Conservation (phyloP, 208 protist species). For the Crithidia acanthocephali region DNA sequence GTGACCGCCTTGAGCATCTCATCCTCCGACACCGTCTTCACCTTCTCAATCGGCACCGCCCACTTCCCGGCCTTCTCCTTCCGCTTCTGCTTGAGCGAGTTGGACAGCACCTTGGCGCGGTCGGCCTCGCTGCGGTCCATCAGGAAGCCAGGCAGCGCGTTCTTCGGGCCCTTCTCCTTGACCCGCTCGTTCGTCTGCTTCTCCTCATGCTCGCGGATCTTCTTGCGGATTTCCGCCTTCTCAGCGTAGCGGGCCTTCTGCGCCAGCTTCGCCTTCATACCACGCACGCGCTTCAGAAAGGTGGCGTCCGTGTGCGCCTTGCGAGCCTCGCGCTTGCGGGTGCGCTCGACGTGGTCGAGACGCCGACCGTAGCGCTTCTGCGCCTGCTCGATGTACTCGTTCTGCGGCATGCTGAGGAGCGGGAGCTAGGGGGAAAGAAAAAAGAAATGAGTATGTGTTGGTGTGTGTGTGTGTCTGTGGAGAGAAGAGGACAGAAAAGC, state of each 20-base stretch:
- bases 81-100: conserved; percentile 99
- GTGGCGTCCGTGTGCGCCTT: conserved; percentile 95
- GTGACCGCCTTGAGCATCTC: conserved; percentile 99
- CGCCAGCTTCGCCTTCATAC: conserved; percentile 99
- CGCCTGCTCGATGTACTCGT: conserved; percentile 99
- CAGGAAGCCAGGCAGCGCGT: conserved; percentile 99
- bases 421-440: neutral
- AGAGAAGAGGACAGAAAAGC: neutral
- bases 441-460: neutral
- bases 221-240: conserved; percentile 99
- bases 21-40: conserved; percentile 98
- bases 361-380: conserved; percentile 98
- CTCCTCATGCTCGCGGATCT: conserved; percentile 98
- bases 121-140: conserved; percentile 98
- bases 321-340: conserved; percentile 98
- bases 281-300: conserved; percentile 95
- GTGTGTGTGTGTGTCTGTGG: neutral
- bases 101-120: conserved; percentile 98
- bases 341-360: conserved; percentile 98
- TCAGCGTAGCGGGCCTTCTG: conserved; percentile 98
- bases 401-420: conserved; percentile 94
- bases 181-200: conserved; percentile 94
- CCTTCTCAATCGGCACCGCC: conserved; percentile 99
- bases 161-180: conserved; percentile 93
- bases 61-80: conserved; percentile 99